Evolutionary conservation across 2,329 filamentous ascomycete genomes (phyloP).

Genomic region (Pseudocercospora eumusae): DNA sequence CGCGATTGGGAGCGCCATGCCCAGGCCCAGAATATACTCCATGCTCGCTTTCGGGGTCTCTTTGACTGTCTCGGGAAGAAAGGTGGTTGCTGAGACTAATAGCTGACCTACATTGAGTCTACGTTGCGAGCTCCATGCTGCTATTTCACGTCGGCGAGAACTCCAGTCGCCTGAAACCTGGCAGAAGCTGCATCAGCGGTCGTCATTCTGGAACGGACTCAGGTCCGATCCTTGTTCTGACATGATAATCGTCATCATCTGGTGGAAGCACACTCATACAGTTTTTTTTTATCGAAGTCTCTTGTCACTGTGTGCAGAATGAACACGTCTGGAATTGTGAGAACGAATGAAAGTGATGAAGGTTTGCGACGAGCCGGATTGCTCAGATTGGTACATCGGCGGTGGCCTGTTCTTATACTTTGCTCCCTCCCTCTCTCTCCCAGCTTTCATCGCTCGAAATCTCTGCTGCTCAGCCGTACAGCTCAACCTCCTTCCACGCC

Average conservation of each 20-base stretch:
- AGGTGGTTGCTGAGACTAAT: not conserved
- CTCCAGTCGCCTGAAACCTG: constrained; percentile 18
- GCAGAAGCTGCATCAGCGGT: constrained; percentile 14
- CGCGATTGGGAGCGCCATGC: constrained; percentile 38
- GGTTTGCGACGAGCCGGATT: not conserved
- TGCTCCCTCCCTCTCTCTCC: too few species aligned
- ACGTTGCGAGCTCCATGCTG: not conserved
- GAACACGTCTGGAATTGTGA: not conserved
- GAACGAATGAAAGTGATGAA: not conserved
- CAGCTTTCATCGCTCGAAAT: too few species aligned
- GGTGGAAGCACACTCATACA: not conserved
- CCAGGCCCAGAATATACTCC: constrained; percentile 40
- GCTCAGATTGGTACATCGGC: not conserved
- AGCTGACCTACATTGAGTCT: constrained; percentile 10
- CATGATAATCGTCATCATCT: not conserved
- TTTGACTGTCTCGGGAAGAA: not conserved
- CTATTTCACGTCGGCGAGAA: not conserved
- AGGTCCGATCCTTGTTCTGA: constrained; percentile 5
- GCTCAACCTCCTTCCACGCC: too few species aligned
- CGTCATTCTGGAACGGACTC: constrained; percentile 18
- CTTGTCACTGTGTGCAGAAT: not conserved
- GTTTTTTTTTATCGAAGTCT: not conserved
- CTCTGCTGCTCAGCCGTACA: too few species aligned
- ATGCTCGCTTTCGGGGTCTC: constrained; percentile 24
- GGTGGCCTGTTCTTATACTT: not conserved